A percentile compares a stretch with the other conserved stretches of the same genome.
These are phyloP conservation scores for Xylaria nigripes DNA, from an alignment of 495 filamentous ascomycete species.

Conservation along the genomic window DNA sequence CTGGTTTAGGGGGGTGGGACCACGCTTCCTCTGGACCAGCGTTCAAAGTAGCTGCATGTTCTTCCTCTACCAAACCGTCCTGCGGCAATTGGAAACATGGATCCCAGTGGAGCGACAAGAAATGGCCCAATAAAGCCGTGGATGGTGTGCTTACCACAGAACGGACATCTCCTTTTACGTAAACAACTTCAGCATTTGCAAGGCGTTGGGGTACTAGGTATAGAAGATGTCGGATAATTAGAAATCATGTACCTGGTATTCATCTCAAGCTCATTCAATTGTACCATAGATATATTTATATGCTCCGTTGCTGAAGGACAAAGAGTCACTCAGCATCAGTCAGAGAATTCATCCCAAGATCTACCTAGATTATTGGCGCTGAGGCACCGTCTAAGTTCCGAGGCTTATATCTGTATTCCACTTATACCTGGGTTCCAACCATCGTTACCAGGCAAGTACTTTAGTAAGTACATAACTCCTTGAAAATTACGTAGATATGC, in stretches of 20 bases:
- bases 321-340: neutral
- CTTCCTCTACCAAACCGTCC: conserved; percentile 83
- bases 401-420: too few species aligned
- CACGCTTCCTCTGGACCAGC: conserved; percentile 92
- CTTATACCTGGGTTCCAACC: too few species aligned
- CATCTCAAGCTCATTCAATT: conserved; percentile 10
- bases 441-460: too few species aligned
- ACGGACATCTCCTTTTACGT: conserved; percentile 6
- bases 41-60: conserved; percentile 96
- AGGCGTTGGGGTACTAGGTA: conserved; percentile 6
- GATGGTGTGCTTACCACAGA: conserved; percentile 3
- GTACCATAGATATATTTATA: conserved; percentile 1
- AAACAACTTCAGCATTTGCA: conserved; percentile 8
- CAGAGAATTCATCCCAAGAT: too few species aligned
- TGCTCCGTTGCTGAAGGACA: neutral
- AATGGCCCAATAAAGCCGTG: conserved; percentile 10
- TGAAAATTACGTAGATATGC: too few species aligned
- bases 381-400: too few species aligned
- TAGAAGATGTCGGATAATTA: conserved; percentile 10
- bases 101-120: conserved; percentile 31
- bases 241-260: conserved; percentile 11
- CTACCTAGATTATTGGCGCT: too few species aligned
- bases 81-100: conserved; percentile 61
- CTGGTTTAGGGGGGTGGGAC: conserved; percentile 93
- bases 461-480: too few species aligned